Percentiles rank a stretch among this genome's conserved stretches.
These are phyloP conservation scores for Bruguiera hainesii DNA, from an alignment of 441 rosid species.

Conservation along the genomic window DNA sequence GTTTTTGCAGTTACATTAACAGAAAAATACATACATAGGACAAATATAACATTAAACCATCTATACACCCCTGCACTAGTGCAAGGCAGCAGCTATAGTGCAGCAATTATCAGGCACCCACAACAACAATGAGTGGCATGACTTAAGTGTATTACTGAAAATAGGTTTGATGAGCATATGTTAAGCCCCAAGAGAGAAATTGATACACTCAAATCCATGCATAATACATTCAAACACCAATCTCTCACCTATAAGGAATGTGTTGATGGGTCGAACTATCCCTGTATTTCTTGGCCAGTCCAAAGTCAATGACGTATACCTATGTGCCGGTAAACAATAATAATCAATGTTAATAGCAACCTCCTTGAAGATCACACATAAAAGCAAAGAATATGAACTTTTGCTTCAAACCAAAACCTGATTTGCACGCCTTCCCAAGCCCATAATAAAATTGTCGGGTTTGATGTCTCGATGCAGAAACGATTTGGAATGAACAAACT, in stretches of 20 bases:
- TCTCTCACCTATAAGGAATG: slow-evolving; percentile 78
- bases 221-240: background rate
- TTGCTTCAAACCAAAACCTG: slow-evolving; percentile 49
- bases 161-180: background rate
- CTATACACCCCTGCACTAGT: background rate
- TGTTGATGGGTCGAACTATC: slow-evolving; percentile 91
- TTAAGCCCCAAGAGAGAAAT: background rate
- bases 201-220: background rate
- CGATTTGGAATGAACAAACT: slow-evolving; percentile 69
- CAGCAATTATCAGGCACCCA: too few species aligned
- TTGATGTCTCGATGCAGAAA: slow-evolving; percentile 84
- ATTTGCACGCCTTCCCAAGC: slow-evolving; percentile 94
- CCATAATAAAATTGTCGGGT: slow-evolving; percentile 86
- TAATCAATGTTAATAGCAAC: slow-evolving; percentile 7
- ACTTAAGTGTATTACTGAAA: too few species aligned
- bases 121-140: too few species aligned
- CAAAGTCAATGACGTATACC: slow-evolving; percentile 94
- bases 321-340: slow-evolving; percentile 22
- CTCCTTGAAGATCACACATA: background rate
- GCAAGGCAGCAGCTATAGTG: background rate
- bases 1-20: background rate
- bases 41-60: background rate
- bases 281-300: slow-evolving; percentile 93
- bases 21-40: background rate
- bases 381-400: background rate